phyloP scores from a whole-genome alignment of 495 filamentous ascomycete species.

The Talaromyces stipitatus region DNA sequence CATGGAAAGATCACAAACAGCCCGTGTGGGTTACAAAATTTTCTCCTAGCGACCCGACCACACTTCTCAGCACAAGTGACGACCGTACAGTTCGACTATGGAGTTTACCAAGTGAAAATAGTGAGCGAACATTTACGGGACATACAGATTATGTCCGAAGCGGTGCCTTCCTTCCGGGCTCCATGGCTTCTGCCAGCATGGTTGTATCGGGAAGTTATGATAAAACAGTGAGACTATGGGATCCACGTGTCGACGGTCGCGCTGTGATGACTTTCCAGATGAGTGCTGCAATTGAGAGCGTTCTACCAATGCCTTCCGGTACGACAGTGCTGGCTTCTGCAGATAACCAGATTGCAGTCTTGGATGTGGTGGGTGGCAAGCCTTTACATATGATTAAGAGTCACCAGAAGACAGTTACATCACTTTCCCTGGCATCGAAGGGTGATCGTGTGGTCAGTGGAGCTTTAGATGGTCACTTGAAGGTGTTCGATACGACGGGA shows the following conservation, averaged over 20 bases:
- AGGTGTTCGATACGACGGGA: constrained; percentile 81
- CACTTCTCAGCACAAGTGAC: constrained; percentile 75
- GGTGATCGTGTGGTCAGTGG: constrained; percentile 75
- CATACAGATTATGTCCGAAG: constrained; percentile 88
- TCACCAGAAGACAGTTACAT: constrained; percentile 96
- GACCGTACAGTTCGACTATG: constrained; percentile 88
- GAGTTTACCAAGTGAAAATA: constrained; percentile 78
- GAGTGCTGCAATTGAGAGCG: constrained; percentile 72
- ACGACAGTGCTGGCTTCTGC: constrained; percentile 80
- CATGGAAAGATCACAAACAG: constrained; percentile 93
- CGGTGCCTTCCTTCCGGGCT: constrained; percentile 78
- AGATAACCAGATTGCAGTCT: constrained; percentile 83
- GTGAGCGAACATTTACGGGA: constrained; percentile 70
- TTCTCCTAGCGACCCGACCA: constrained; percentile 77
- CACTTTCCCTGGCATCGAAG: constrained; percentile 68
- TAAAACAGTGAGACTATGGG: constrained; percentile 88
- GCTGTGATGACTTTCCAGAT: constrained; percentile 90
- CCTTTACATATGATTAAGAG: constrained; percentile 79
- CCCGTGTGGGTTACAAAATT: constrained; percentile 89
- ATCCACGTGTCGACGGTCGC: constrained; percentile 62
- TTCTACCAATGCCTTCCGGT: constrained; percentile 76
- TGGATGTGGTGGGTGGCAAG: constrained; percentile 88
- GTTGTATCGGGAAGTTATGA: constrained; percentile 90
- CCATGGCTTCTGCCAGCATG: constrained; percentile 56
- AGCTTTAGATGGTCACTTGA: constrained; percentile 89